These are phyloP conservation scores for Tetrahymena thermophila DNA, from an alignment of 73 alveolate genomes.

Conservation along the genomic window DNA sequence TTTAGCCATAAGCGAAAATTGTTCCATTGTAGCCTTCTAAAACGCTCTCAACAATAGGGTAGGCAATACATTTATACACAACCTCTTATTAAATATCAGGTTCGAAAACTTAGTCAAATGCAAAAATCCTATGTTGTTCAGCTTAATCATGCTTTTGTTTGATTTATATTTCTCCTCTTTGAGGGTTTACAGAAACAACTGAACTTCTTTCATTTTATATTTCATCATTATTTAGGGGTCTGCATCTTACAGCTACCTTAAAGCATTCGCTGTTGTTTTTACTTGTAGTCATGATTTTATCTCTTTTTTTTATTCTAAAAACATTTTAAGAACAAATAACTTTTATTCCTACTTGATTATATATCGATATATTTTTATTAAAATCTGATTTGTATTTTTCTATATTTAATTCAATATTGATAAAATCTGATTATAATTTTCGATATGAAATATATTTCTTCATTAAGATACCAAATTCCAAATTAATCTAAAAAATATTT, in stretches of 20 bases:
- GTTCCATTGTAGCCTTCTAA: constrained; percentile 85
- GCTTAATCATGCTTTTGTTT: constrained; percentile 52
- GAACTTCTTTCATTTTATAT: constrained; percentile 53
- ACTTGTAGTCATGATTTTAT: no score
- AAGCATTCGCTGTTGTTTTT: constrained; percentile 59
- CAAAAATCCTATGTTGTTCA: constrained; percentile 68
- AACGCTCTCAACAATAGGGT: constrained; percentile 79
- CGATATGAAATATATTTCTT: no score
- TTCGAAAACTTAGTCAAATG: constrained; percentile 83
- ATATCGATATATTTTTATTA: no score
- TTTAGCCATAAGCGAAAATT: constrained; percentile 89
- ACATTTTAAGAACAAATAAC: neutral
- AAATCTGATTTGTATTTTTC: no score
- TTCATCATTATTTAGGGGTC: constrained; percentile 83
- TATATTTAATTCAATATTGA: no score
- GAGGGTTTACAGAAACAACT: constrained; percentile 69
- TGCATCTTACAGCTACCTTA: constrained; percentile 85
- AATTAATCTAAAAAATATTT: no score
- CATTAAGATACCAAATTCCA: no score
- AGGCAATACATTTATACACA: constrained; percentile 75
- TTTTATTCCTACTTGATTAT: no score
- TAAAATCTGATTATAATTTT: no score
- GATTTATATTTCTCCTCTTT: constrained; percentile 69
- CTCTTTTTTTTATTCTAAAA: no score
- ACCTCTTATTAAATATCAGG: constrained; percentile 61